Evolutionary conservation across 2,329 filamentous ascomycete species (phyloP), one percentile per base, ranked within the genome.

Genomic region (Raffaelea arxii): DNA sequence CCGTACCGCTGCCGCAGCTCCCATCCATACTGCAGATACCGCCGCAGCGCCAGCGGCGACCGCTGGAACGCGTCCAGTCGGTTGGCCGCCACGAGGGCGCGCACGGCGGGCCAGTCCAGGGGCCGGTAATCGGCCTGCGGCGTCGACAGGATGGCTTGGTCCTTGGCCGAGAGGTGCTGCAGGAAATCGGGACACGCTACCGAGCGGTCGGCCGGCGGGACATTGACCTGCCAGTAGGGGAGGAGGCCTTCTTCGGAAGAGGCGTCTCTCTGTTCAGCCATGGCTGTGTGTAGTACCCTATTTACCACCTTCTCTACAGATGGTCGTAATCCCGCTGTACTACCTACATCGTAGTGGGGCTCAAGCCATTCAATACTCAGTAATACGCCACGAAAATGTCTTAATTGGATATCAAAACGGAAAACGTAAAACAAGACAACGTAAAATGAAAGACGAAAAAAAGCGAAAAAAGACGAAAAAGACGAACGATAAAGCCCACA

Each of bases 151-250:
- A 89, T 86, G 37, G 62, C 59, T 14, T 72, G 68, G 61, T 94
- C 86, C 65, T 92, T 94, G 39, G 70, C 66, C 43, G 70, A 74
- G 46, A 83, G 66, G 53, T 77, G 70, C 43, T 59, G 63, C 32
- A 96, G 75, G 59, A 78, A 92, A 6, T 75, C 71, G 0, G 90
- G 90, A 58, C 89, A 94, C 45, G 80, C 70, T 3, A 64, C 55
- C 0, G 81, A 78, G 60, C 82, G 78, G 52, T 82, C 65, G 23
- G 70, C 61, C 30, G 68, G 64, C 0, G 85, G 79, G 16, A 94
- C 67, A 62, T 95, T 95, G 63, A 84, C 74, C 52, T 91, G 83
- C 89, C 89, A 95, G 68, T 84, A 94, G 0, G 84, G 82, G 55
- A 68, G 36, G 19, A n/a, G n/a, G n/a, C n/a, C n/a, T n/a, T n/a